phyloP scores from a whole-genome alignment of 495 filamentous ascomycete species.

The Talaromyces adpressus region DNA sequence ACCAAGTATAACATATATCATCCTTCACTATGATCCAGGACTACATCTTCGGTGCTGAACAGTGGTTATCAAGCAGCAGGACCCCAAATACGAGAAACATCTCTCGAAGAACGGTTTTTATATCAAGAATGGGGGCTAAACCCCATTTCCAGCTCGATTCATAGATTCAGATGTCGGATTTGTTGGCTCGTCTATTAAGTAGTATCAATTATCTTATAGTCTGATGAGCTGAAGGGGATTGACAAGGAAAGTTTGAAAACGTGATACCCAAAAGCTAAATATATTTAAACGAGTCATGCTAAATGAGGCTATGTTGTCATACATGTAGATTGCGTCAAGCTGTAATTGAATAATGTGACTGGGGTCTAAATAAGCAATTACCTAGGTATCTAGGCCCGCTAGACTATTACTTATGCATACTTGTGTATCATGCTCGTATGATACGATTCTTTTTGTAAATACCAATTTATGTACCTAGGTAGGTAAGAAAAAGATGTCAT shows the following conservation, averaged over 20 bases:
- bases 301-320: not conserved
- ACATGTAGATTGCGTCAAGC: too few relatives aligned
- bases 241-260: not conserved
- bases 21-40: too few relatives aligned
- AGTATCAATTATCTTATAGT: not conserved
- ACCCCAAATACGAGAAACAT: too few relatives aligned
- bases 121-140: too few relatives aligned
- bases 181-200: not conserved
- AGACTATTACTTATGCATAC: not conserved
- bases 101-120: too few relatives aligned
- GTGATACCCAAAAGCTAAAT: too few relatives aligned
- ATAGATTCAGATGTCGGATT: not conserved
- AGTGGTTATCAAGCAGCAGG: too few relatives aligned
- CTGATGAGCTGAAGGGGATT: not conserved
- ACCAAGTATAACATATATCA: too few relatives aligned
- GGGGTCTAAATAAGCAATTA: not conserved
- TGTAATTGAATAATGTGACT: too few relatives aligned
- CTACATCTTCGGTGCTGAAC: too few relatives aligned
- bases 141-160: too few relatives aligned
- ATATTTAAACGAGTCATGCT: not conserved
- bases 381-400: not conserved
- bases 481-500: not conserved
- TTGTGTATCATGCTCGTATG: not conserved
- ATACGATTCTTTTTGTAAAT: not conserved
- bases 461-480: not conserved